phyloP scores from a whole-genome alignment of 306 rosid species.

The Ceratonia siliqua region DNA sequence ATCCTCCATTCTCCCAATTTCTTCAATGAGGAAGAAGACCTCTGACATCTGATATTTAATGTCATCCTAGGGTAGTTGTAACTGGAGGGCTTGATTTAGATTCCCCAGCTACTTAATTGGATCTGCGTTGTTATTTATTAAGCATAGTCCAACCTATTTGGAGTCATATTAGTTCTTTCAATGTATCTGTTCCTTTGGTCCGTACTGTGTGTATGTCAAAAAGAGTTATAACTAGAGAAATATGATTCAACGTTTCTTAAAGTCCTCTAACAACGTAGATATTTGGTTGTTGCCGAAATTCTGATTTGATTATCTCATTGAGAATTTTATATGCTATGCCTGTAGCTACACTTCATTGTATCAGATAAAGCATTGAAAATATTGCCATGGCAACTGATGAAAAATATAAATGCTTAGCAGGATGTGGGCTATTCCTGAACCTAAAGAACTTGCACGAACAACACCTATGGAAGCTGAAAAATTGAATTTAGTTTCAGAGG shows the following conservation, averaged over 20 bases:
- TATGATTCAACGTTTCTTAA: neutral
- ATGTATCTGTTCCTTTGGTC: neutral
- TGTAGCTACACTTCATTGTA: neutral
- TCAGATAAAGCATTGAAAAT: neutral
- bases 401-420: conserved; percentile 41
- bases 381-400: conserved; percentile 23
- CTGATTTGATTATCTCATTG: neutral
- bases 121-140: conserved; percentile 25
- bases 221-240: neutral
- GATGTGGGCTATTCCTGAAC: conserved; percentile 88
- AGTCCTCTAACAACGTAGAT: neutral
- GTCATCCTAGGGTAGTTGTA: neutral
- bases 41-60: neutral
- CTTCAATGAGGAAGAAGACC: neutral
- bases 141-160: conserved; percentile 16
- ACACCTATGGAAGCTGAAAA: conserved; percentile 62
- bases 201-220: neutral
- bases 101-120: neutral
- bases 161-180: neutral
- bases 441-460: conserved; percentile 56
- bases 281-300: neutral
- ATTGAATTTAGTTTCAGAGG: conserved; percentile 71
- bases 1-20: neutral
- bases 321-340: neutral
- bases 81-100: neutral